A percentile compares a stretch with the other conserved stretches of the same genome.
Evolutionary conservation across 148 eudicot genomes (phyloP).

Genomic region (Persicaria tinctoria): DNA sequence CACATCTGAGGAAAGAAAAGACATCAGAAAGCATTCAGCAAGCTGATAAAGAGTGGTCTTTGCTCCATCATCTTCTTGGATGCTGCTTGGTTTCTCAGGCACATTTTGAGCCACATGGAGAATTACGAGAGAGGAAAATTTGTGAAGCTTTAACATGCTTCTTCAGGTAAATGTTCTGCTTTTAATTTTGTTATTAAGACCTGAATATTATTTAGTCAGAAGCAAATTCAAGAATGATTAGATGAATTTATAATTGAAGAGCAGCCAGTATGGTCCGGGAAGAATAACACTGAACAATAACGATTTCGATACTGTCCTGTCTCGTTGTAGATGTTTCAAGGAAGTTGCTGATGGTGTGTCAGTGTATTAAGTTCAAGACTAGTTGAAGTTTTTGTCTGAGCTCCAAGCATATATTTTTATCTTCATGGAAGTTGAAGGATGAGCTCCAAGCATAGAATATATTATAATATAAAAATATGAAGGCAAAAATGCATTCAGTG

Average conservation of each 20-base stretch:
- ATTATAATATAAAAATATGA: background rate
- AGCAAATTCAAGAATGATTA: background rate
- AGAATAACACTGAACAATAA: background rate
- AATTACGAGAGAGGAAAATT: constrained; percentile 52
- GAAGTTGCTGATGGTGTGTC: background rate
- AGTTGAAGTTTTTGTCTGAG: background rate
- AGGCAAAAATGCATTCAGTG: no score
- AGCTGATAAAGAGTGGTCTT: constrained; percentile 55
- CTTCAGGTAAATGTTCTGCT: constrained; percentile 51
- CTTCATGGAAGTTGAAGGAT: background rate
- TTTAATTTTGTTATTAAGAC: background rate
- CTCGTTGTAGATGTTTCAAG: background rate
- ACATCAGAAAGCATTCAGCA: constrained; percentile 62
- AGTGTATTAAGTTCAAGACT: background rate
- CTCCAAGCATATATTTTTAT: background rate
- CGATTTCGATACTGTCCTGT: background rate
- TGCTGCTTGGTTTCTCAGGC: constrained; percentile 86
- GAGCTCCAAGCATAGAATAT: background rate
- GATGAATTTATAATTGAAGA: background rate
- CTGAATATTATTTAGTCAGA: background rate
- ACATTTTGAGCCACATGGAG: constrained; percentile 39
- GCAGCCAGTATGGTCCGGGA: background rate
- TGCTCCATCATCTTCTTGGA: constrained; percentile 80
- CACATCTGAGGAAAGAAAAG: constrained; percentile 66
- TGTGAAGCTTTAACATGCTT: constrained; percentile 82